Conservation (phyloP, 768 basidiomycete species). For the Phlebiopsis flavidoalba region DNA sequence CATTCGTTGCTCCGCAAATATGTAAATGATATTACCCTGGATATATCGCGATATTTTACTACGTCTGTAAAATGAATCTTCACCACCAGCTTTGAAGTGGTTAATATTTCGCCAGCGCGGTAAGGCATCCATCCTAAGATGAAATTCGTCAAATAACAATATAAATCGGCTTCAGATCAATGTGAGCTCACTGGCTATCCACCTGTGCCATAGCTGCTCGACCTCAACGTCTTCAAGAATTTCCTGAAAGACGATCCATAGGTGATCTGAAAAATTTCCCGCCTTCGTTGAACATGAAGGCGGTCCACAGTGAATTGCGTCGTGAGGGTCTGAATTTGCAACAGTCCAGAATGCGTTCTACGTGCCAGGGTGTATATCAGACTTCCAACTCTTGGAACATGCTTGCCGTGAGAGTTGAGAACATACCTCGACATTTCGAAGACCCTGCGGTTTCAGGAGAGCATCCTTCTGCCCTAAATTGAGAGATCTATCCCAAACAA, state of each 20-base stretch:
- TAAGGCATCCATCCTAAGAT: constrained; percentile 21
- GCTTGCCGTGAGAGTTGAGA: not conserved
- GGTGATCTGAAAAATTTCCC: constrained; percentile 26
- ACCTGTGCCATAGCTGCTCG: constrained; percentile 5
- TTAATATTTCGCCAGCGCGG: constrained; percentile 31
- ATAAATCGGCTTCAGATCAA: not conserved
- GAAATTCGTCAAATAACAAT: not conserved
- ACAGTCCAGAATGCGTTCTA: constrained; percentile 40
- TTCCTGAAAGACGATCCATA: constrained; percentile 23
- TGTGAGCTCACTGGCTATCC: constrained; percentile 20
- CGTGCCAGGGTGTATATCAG: not conserved
- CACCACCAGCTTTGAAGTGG: constrained; percentile 25
- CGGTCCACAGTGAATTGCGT: constrained; percentile 33
- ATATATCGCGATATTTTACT: constrained; percentile 31
- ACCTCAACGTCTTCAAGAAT: constrained; percentile 16
- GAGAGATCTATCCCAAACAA: not conserved
- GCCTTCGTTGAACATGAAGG: constrained; percentile 32
- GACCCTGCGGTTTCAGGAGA: constrained; percentile 17
- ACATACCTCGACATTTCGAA: constrained; percentile 15
- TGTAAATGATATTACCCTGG: constrained; percentile 22
- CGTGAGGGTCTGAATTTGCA: constrained; percentile 27
- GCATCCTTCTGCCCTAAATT: constrained; percentile 3
- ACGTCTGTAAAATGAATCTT: constrained; percentile 28
- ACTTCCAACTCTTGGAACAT: not conserved
- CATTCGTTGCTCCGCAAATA: not conserved